Base-by-base conservation (phyloP, 345 rosid species). In the Citrus sp. region DNA sequence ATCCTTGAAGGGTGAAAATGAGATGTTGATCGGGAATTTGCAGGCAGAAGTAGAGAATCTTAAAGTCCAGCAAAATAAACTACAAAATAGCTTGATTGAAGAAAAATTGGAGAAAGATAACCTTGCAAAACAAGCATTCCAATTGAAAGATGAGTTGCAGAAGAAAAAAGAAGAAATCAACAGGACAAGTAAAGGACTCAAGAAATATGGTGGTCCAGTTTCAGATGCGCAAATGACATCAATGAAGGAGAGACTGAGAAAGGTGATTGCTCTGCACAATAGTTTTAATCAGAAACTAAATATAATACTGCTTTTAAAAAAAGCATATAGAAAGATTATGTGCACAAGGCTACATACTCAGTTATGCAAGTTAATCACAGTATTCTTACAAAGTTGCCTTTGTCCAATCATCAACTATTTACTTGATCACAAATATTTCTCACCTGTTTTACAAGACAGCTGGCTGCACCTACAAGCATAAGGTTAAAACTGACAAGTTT, bases 61-160 rank as follows among this genome's bases (percentile, higher is more conserved):
- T 51, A 74, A 84, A 77, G 59, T 74, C 69, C 91, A 87, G 76
- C 82, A 87, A 68, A 84, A 77, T 54, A 86, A 87, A 67, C 82
- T 91, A 76, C 86, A 86, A 75, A 70, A 82, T 65, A 85, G 82
- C 60, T 82, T 91, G 82, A 81, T 84, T 65, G 82, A 79, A 82
- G 93, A 90, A 85, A 85, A 91, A 80, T 61, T 70, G 76, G 93
- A 93, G 91, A 93, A 89, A 58, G 87, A 90, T 79, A 84, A 72
- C 30, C 84, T 92, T 82, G 86, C 79, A 70, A 84, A 90, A 81
- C 90, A 88, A 80, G 78, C 91, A 42, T 75, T 80, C 68, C 83
- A 82, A 42, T 80, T 92, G 76, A 89, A 84, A 77, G 85, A 80
- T 19, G 90, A 89, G 59, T 78, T 90, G 8, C 82, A 80, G 74